Base-by-base conservation (phyloP, 1,139 yeast genomes). In the Nematodospora anomalae region DNA sequence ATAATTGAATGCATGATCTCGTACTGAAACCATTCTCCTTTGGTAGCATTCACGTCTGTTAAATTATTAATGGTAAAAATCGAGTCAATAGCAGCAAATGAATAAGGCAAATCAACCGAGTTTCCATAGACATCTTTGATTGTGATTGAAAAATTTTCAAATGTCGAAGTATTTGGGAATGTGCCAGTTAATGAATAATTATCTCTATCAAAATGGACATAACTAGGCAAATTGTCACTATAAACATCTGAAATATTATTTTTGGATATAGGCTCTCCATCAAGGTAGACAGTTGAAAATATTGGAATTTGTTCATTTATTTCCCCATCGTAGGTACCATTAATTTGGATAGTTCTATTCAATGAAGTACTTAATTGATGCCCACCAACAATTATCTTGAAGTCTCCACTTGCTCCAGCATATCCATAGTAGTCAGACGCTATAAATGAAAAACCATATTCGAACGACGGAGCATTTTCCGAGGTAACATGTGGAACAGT, bases 401-500 rank as follows among this genome's bases (percentile, higher is more conserved):
- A 92, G 28, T 74, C 63, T 2, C 86, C 81, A 47, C 73, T 79
- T 3, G 80, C 82, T 20, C 89, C 92, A 2, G 95, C 71, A 55
- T 62, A 90, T 1, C 95, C 96, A 20, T 63, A 62, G 51, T 79
- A 77, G 52, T 90, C 96, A 2, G 95, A 68, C 2, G 90, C 97
- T 40, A 89, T 78, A 47, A 90, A 72, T 36, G 79, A 71, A 45
- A 94, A 79, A n/a, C 78, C 75, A 55, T 80, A 92, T 34, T 71
- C 67, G 50, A 79, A 71, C 22, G 95, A 87, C 9, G 97, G 97
- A 1, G 98, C 98, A 50, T 86, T 81, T 9, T 76, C 71, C 2
- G 96, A 85, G 47, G 85, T 83, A 21, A 86, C 87, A 6, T 83
- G 67, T 3, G 99, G 99, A 0, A 96, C 92, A 2, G 82, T 80